Evolutionary conservation across 2,329 filamentous ascomycete species (phyloP).

Genomic region (Alternaria conjuncta): DNA sequence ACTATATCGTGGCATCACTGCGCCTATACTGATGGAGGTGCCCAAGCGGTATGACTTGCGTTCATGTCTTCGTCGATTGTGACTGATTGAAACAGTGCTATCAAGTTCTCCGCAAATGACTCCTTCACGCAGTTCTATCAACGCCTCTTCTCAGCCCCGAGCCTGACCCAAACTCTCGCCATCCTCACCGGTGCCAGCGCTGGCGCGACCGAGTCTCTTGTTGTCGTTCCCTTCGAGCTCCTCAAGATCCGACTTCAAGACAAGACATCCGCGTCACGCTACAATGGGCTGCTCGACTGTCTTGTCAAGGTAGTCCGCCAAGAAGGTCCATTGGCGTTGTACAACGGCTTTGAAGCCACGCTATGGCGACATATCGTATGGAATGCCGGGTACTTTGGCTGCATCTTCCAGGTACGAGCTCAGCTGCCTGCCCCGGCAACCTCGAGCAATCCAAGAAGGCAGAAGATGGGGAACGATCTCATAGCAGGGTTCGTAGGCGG

Average conservation of each 20-base stretch:
- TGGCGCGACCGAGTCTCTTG: conserved; percentile 37
- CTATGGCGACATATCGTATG: conserved; percentile 42
- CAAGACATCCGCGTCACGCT: conserved; percentile 34
- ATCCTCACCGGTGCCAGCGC: conserved; percentile 38
- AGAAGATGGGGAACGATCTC: conserved; percentile 39
- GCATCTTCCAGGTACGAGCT: conserved; percentile 39
- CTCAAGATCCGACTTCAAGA: conserved; percentile 41
- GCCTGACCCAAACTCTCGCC: conserved; percentile 34
- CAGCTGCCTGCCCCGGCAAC: conserved; percentile 25
- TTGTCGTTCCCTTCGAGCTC: conserved; percentile 42
- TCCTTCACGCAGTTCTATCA: conserved; percentile 36
- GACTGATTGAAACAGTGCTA: conserved; percentile 22
- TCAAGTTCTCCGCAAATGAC: conserved; percentile 43
- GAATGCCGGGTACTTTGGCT: conserved; percentile 44
- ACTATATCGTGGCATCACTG: conserved; percentile 40
- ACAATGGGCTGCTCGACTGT: conserved; percentile 37
- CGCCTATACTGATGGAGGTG: conserved; percentile 42
- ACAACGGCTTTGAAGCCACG: conserved; percentile 42
- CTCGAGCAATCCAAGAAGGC: conserved; percentile 21
- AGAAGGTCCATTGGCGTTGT: conserved; percentile 35
- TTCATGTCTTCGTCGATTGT: background rate
- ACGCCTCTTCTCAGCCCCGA: conserved; percentile 25
- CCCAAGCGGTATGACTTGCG: conserved; percentile 27
- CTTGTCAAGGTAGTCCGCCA: conserved; percentile 33
- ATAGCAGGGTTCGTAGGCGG: conserved; percentile 39